Evolutionary conservation across 2,329 filamentous ascomycete species (phyloP), one percentile per base, ranked within the genome.

Genomic region (Aspergillus ibericus): DNA sequence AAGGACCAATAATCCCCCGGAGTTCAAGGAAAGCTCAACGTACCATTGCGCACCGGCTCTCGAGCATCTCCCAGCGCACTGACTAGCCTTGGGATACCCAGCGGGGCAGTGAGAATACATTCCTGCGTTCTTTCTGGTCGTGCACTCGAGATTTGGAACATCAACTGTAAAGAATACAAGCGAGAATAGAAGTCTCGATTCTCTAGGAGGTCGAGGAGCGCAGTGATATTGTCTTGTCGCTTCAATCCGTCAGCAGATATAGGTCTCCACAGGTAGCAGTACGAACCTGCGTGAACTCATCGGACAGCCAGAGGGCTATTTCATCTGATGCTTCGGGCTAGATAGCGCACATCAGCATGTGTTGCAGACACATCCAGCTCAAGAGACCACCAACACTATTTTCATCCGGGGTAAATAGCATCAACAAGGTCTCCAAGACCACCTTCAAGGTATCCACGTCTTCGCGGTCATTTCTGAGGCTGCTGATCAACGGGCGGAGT

Each of bases 391-490:
- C 63, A 64, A 85, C 82, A 70, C 86, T 88, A 50, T 78, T 79
- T 68, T 82, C 81, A 70, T 88, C 84, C 5, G 85, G 87, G 65
- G 85, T 86, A 76, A 98, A 98, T 40, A 99, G 87, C 88, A 96
- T 93, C 73, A 98, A 81, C 68, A 99, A 80, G 46, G 96, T 99
- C 83, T 99, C 95, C 64, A 99, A 82, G 61, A 96, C 90, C 58
- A 96, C 87, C 78, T 97, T 96, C 72, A 96, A 89, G 5, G 96
- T 99, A 75, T 99, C 95, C 58, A 96, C 89, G 82, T 99, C 95
- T 72, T 96, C 91, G 60, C 86, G 87, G 83, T 99, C 95, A 72
- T 92, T 92, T 65, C 86, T 86, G 54, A 99, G 79, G 68, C 90
- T 92, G 12, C 85, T 87, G 65, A 99, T 98, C 57, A 99, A 82